phyloP scores from a whole-genome alignment of 2,329 filamentous ascomycete genomes.

The Aspergillus amoenus region DNA sequence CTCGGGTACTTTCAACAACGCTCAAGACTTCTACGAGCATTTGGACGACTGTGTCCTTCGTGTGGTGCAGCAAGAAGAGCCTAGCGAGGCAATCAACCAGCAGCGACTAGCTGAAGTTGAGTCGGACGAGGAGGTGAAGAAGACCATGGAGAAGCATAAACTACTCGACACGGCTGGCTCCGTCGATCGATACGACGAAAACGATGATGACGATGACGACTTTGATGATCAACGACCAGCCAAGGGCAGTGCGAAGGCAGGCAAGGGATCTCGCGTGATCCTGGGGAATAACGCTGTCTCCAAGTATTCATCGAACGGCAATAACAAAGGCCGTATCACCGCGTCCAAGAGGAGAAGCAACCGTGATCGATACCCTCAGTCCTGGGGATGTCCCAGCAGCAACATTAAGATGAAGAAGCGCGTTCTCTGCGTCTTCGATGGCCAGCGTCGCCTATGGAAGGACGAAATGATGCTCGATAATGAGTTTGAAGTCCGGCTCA shows the following conservation, averaged over 20 bases:
- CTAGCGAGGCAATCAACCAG: conserved; percentile 58
- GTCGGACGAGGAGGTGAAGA: conserved; percentile 56
- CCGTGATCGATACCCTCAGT: conserved; percentile 87
- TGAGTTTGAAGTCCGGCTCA: conserved; percentile 88
- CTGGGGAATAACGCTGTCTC: conserved; percentile 47
- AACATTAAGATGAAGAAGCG: conserved; percentile 99
- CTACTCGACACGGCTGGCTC: conserved; percentile 51
- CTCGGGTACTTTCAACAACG: conserved; percentile 75
- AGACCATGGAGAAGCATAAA: conserved; percentile 59
- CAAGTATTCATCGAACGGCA: conserved; percentile 35
- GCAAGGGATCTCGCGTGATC: conserved; percentile 55
- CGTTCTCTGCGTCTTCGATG: conserved; percentile 89
- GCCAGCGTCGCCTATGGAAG: conserved; percentile 83
- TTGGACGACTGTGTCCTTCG: conserved; percentile 70
- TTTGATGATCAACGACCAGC: conserved; percentile 54
- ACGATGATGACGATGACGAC: conserved; percentile 54
- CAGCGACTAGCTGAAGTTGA: conserved; percentile 59
- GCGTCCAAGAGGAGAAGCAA: conserved; percentile 73
- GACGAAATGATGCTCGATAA: conserved; percentile 99
- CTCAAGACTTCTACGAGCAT: conserved; percentile 97
- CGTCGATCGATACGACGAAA: conserved; percentile 50
- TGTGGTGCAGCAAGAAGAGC: conserved; percentile 61
- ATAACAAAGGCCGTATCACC: conserved; percentile 69
- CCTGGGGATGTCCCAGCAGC: conserved; percentile 87
- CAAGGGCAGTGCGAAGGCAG: conserved; percentile 47